Conservation (phyloP, 1,139 yeast species). For the Blastobotrys persicus region DNA sequence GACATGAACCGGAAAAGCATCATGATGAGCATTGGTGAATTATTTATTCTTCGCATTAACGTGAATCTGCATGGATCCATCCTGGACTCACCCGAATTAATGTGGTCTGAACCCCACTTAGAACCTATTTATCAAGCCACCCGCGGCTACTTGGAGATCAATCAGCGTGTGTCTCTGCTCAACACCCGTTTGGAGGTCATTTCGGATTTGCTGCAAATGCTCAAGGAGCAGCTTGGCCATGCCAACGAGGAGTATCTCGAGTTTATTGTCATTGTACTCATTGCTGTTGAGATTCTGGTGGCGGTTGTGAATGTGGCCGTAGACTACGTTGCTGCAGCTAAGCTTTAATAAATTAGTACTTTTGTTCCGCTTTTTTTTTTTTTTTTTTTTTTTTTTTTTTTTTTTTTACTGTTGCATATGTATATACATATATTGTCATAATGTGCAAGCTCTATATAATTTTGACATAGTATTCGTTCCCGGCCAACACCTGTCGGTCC, state of each 20-base stretch:
- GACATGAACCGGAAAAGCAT: constrained; percentile 91
- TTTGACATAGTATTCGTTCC: constrained; percentile 29
- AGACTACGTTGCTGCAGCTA: constrained; percentile 29
- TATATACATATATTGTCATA: no score
- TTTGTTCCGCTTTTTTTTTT: background rate
- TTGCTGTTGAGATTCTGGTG: constrained; percentile 87
- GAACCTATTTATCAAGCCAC: constrained; percentile 97
- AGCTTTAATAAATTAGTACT: constrained; percentile 4
- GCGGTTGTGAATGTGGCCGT: constrained; percentile 63
- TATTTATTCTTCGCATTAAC: constrained; percentile 77
- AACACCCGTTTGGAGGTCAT: constrained; percentile 93
- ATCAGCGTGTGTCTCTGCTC: constrained; percentile 82
- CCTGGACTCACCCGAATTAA: constrained; percentile 90
- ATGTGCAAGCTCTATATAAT: constrained; percentile 1
- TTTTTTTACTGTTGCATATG: background rate
- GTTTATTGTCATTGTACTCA: constrained; percentile 86
- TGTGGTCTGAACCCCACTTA: constrained; percentile 98
- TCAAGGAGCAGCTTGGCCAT: constrained; percentile 94
- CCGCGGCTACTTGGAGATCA: constrained; percentile 89
- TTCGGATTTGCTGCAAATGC: constrained; percentile 88
- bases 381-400: constrained; percentile 1
- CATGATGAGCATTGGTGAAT: constrained; percentile 94
- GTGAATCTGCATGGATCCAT: constrained; percentile 94
- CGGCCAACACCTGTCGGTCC: constrained; percentile 33
- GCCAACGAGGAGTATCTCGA: constrained; percentile 84